Conservation (phyloP, 768 basidiomycete species). For the Phaeotremella skinneri region DNA sequence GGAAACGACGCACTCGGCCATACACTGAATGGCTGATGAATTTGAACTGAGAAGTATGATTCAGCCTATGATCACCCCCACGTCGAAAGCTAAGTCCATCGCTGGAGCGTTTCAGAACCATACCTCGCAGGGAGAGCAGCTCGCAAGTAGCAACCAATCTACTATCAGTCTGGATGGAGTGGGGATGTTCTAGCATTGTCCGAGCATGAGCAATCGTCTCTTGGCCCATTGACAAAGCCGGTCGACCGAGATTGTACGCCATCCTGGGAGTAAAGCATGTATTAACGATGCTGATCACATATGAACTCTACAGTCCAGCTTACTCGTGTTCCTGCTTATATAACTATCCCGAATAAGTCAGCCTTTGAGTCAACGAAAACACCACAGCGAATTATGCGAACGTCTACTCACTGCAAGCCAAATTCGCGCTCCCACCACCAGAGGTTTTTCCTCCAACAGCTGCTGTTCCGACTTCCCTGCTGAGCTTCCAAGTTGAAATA, state of each 20-base stretch:
- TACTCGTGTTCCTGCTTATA: conserved; percentile 1
- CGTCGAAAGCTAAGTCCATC: no score
- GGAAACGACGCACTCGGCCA: conserved; percentile 26
- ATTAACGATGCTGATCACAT: not conserved
- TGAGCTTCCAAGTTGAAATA: not conserved
- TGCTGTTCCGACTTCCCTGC: not conserved
- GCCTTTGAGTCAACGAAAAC: no score
- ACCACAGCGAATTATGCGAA: no score
- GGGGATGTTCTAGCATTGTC: conserved; percentile 21
- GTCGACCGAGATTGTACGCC: conserved; percentile 30
- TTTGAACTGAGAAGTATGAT: conserved; percentile 10
- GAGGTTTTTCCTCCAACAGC: not conserved
- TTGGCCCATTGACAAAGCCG: conserved; percentile 17
- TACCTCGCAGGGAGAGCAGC: conserved; percentile 15
- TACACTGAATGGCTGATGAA: conserved; percentile 35
- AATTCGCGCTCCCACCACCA: conserved; percentile 1
- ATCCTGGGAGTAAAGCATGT: conserved; percentile 6
- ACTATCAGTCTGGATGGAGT: conserved; percentile 14
- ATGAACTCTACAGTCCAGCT: not conserved
- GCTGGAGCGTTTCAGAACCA: no score
- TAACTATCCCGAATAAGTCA: not conserved
- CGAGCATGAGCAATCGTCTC: conserved; percentile 16
- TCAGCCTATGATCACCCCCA: not conserved
- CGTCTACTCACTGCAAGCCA: not conserved
- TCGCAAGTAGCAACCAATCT: conserved; percentile 23